Evolutionary conservation across 2,329 filamentous ascomycete species (phyloP).

Genomic region (Diaporthe sp.): DNA sequence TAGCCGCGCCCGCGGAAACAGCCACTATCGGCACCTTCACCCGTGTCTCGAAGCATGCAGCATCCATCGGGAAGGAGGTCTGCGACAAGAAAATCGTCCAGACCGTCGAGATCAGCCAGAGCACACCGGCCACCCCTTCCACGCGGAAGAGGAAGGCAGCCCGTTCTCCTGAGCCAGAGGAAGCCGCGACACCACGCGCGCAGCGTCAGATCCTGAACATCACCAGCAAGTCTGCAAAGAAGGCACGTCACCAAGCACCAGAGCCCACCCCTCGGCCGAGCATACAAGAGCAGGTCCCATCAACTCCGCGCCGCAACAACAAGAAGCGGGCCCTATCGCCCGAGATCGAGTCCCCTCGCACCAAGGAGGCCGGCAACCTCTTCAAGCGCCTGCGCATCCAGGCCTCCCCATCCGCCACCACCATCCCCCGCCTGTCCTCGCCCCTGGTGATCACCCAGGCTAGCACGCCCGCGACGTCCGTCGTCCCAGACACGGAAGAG

Average conservation of each 20-base stretch:
- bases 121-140: conserved; percentile 44
- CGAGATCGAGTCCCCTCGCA: conserved; percentile 41
- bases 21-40: conserved; percentile 58
- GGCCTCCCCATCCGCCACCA: conserved; percentile 47
- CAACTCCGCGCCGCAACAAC: conserved; percentile 32
- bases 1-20: not conserved
- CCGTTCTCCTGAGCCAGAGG: conserved; percentile 47
- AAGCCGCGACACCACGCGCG: conserved; percentile 1
- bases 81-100: conserved; percentile 47
- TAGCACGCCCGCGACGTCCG: conserved; percentile 54
- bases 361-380: conserved; percentile 50
- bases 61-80: conserved; percentile 43
- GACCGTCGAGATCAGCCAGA: conserved; percentile 43
- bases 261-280: conserved; percentile 3
- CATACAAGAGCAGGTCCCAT: conserved; percentile 44
- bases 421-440: conserved; percentile 44
- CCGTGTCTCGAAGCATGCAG: conserved; percentile 60
- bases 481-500: conserved; percentile 51
- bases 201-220: conserved; percentile 14
- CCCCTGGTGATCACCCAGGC: conserved; percentile 47
- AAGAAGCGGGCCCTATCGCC: conserved; percentile 41
- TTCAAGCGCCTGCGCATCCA: conserved; percentile 57
- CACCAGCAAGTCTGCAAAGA: conserved; percentile 29
- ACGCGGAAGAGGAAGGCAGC: conserved; percentile 52
- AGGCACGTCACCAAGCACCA: conserved; percentile 34